Percentiles rank a stretch among this genome's conserved stretches.
phyloP scores from a whole-genome alignment of 192 early-diverging fungal genomes.

The Podochytrium sp. region DNA sequence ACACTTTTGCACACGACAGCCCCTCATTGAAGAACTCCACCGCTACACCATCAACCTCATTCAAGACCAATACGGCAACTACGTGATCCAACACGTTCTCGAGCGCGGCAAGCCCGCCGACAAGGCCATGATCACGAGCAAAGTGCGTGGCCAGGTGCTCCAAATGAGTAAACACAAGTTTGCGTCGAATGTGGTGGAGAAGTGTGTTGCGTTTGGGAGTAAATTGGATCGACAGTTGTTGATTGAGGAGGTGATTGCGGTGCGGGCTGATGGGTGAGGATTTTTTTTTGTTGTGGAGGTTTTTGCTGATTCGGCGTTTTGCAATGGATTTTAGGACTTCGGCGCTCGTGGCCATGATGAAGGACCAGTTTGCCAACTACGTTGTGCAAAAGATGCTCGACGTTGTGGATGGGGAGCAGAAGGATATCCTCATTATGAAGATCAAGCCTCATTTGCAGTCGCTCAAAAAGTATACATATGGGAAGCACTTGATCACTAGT shows the following conservation, averaged over 20 bases:
- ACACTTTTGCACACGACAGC: slow-evolving; percentile 42
- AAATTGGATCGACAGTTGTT: slow-evolving; percentile 82
- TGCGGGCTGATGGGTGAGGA: slow-evolving; percentile 80
- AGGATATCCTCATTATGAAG: slow-evolving; percentile 83
- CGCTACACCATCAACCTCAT: slow-evolving; percentile 89
- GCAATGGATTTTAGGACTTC: slow-evolving; percentile 61
- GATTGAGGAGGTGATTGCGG: slow-evolving; percentile 91
- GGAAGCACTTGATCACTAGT: slow-evolving; percentile 92
- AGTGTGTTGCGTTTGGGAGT: slow-evolving; percentile 94
- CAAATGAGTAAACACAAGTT: slow-evolving; percentile 98
- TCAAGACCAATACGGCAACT: slow-evolving; percentile 99
- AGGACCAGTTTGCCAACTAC: slow-evolving; percentile 99
- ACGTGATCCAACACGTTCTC: slow-evolving; percentile 93
- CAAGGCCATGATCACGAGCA: slow-evolving; percentile 84
- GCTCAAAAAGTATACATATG: slow-evolving; percentile 97
- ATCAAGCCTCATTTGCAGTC: slow-evolving; percentile 91
- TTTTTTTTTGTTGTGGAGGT: neutral
- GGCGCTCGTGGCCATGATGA: slow-evolving; percentile 96
- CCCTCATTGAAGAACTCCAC: slow-evolving; percentile 94
- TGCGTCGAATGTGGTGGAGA: slow-evolving; percentile 98
- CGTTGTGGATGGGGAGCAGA: slow-evolving; percentile 91
- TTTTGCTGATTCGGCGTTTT: slow-evolving; percentile 16
- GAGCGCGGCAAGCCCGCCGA: slow-evolving; percentile 90
- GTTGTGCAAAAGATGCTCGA: slow-evolving; percentile 99
- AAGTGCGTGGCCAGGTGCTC: slow-evolving; percentile 91